Base-by-base conservation (phyloP, 106 monocot species). In the Iris macrosiphon region DNA sequence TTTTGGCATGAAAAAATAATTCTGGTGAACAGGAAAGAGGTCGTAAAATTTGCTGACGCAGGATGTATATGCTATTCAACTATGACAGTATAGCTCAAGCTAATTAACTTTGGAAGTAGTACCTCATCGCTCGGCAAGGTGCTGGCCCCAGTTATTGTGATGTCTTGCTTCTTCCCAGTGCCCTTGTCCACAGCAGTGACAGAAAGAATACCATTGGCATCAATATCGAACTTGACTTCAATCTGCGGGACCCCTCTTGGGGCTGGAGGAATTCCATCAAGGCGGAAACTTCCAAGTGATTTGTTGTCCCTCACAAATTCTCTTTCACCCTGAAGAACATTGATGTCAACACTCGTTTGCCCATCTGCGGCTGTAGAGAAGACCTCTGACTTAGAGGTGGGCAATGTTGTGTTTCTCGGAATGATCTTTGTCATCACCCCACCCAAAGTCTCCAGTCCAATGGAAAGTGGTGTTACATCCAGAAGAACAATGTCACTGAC, bases 391-490 rank as follows among this genome's bases (percentile, higher is more conserved):
- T 92, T 92, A 10, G 92, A 92, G 15, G 92, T 92, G 17, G 92
- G 92, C 55, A 87, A 41, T 0, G 87, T 92, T n/a, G 92, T 92
- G 60, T 92, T 92, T 40, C 92, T 70, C 21, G 92, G 87, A 31
- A 92, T 92, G 62, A 92, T 87, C 71, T 92, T 87, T 19, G 92
- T 92, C 92, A 92, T 92, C 15, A 87, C 87, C 6, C 87, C 83
- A 59, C 87, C 92, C 54, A 87, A 60, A 20, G 92, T 87, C 62
- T 92, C 92, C 57, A 92, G 45, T 47, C 92, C 92, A 25, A 92
- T 16, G 30, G 92, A 92, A 7, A 92, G 68, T n/a, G 92, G 92
- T 23, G 76, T 72, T 3, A 92, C 92, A 60, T 83, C 92, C 11
- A 92, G 73, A 48, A 92, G 87, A 24, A 92, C 92, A 51, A 92